phyloP scores from a whole-genome alignment of 805 yeast genomes.

The Candida railenensis region DNA sequence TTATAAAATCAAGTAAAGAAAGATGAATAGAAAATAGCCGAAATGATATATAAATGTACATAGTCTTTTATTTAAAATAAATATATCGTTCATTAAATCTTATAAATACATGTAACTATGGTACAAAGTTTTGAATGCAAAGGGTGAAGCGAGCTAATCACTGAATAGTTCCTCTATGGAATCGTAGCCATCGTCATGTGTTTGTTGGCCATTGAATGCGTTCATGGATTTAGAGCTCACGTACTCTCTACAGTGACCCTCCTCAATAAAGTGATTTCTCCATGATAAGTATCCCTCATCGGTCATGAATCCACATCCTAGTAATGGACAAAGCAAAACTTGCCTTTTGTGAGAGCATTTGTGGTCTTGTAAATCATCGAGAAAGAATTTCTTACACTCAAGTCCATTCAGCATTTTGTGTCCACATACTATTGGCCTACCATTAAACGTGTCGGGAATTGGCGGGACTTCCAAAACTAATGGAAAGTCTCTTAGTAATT shows the following conservation, averaged over 20 bases:
- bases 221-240: slow-evolving; percentile 6
- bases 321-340: slow-evolving; percentile 34
- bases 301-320: slow-evolving; percentile 41
- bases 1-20: not conserved
- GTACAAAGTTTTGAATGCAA: not conserved
- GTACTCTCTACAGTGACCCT: slow-evolving; percentile 13
- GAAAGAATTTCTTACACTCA: slow-evolving; percentile 16
- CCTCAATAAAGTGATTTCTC: slow-evolving; percentile 25
- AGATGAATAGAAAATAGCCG: not conserved
- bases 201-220: not conserved
- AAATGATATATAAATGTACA: not conserved
- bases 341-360: slow-evolving; percentile 30
- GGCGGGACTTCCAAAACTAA: slow-evolving; percentile 20
- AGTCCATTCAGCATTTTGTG: slow-evolving; percentile 7
- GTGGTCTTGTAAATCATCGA: slow-evolving; percentile 19
- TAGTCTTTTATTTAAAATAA: not conserved
- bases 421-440: slow-evolving; percentile 16
- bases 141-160: slow-evolving; percentile 1
- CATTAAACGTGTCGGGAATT: slow-evolving; percentile 19
- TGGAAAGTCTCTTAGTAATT: slow-evolving; percentile 19
- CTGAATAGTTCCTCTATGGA: slow-evolving; percentile 22
- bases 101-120: not conserved
- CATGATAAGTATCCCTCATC: slow-evolving; percentile 30
- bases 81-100: not conserved
- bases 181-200: slow-evolving; percentile 9